Conservation (phyloP, 306 rosid genomes). For the Vigna mungo region DNA sequence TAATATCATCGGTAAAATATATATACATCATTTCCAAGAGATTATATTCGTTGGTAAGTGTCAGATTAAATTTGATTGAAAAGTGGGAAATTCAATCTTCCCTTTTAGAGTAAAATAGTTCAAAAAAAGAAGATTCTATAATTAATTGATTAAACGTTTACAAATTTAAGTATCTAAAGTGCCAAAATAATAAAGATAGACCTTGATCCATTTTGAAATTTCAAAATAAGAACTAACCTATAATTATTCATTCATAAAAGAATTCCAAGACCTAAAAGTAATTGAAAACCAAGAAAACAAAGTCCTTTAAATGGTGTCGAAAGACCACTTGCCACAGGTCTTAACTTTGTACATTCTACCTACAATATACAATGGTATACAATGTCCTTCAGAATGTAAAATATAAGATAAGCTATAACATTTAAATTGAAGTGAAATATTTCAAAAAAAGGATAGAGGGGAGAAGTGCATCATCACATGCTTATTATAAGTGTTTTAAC, state of each 20-base stretch:
- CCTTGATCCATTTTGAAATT: neutral
- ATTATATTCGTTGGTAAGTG: too few relatives aligned
- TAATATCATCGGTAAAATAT: too few relatives aligned
- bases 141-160: slow-evolving; percentile 10
- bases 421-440: neutral
- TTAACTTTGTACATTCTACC: slow-evolving; percentile 89
- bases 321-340: slow-evolving; percentile 93
- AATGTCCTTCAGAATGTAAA: slow-evolving; percentile 34
- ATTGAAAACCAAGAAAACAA: slow-evolving; percentile 85
- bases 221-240: slow-evolving; percentile 63
- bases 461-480: slow-evolving; percentile 17
- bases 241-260: slow-evolving; percentile 80
- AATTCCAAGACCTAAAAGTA: slow-evolving; percentile 88
- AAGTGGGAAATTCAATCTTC: too few relatives aligned
- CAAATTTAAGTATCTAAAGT: slow-evolving; percentile 16
- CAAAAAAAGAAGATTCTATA: neutral
- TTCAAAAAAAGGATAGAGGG: slow-evolving; percentile 11
- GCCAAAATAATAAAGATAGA: slow-evolving; percentile 12
- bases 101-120: neutral
- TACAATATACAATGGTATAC: slow-evolving; percentile 48
- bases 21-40: too few relatives aligned
- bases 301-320: slow-evolving; percentile 88
- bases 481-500: slow-evolving; percentile 26
- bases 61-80: too few relatives aligned
- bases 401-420: slow-evolving; percentile 3